Percentiles rank a stretch among this genome's conserved stretches.
phyloP scores from a whole-genome alignment of 176 grass and related monocot genomes.

The Cenchrus purpureus region DNA sequence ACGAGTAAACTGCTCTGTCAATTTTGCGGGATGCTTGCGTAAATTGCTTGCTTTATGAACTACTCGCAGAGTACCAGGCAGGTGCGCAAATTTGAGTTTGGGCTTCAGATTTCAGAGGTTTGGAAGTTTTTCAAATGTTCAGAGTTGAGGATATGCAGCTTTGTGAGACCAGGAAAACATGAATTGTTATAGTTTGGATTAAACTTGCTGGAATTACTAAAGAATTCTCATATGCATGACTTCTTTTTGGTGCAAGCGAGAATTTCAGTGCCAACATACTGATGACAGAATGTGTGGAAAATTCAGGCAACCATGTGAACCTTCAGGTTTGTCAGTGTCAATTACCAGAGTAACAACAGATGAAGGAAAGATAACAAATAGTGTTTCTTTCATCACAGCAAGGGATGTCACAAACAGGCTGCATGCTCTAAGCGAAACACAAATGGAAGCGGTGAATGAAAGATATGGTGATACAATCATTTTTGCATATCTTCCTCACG shows the following conservation, averaged over 20 bases:
- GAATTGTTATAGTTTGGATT: neutral
- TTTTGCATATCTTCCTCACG: neutral
- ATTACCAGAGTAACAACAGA: constrained; percentile 16
- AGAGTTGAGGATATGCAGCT: no score
- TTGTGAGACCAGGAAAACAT: neutral
- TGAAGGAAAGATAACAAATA: neutral
- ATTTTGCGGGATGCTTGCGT: no score
- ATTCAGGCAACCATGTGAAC: neutral
- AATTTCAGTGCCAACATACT: neutral
- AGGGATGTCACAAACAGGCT: neutral
- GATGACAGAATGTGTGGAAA: neutral
- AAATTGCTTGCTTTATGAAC: no score
- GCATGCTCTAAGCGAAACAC: neutral
- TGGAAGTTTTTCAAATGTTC: no score
- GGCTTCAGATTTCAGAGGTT: no score
- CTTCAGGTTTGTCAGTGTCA: neutral
- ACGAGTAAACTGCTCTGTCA: no score
- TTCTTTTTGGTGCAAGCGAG: neutral
- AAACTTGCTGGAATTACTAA: neutral
- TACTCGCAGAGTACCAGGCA: no score
- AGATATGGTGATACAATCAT: neutral
- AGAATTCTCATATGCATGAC: neutral
- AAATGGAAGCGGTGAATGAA: neutral
- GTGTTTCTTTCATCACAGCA: constrained; percentile 10
- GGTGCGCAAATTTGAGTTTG: no score